A percentile compares a stretch with the other conserved stretches of the same genome.
phyloP scores from a whole-genome alignment of 2,329 filamentous ascomycete genomes.

The Arthrobotrys entomopaga region DNA sequence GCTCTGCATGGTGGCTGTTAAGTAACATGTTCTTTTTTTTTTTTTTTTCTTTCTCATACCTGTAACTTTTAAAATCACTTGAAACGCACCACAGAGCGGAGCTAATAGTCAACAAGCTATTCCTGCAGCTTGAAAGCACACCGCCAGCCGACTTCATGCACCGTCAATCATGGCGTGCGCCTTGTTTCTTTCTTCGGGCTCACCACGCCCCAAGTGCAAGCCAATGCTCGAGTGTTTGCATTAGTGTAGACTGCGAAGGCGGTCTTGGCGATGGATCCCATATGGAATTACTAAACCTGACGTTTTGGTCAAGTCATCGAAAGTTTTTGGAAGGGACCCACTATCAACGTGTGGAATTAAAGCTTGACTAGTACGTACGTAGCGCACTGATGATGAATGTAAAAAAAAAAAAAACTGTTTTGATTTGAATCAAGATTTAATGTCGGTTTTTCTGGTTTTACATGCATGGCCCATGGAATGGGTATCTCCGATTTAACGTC shows the following conservation, averaged over 20 bases:
- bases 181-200: not conserved
- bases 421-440: too few relatives aligned
- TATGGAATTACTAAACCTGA: not conserved
- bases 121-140: conserved; percentile 40
- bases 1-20: conserved; percentile 41
- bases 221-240: conserved; percentile 40
- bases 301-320: not conserved
- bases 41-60: conserved; percentile 24
- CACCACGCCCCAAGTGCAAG: conserved; percentile 1
- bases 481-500: not conserved
- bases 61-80: conserved; percentile 43
- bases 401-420: too few relatives aligned
- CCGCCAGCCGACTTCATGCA: conserved; percentile 42
- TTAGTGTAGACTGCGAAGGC: conserved; percentile 16
- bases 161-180: conserved; percentile 52
- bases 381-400: too few relatives aligned
- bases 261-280: not conserved
- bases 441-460: too few relatives aligned
- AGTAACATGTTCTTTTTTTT: too few relatives aligned
- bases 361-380: too few relatives aligned
- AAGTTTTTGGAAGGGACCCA: too few relatives aligned
- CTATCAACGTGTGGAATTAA: too few relatives aligned
- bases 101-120: conserved; percentile 10
- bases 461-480: too few relatives aligned
- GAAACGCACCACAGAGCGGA: conserved; percentile 37